Evolutionary conservation across 2,329 filamentous ascomycete species (phyloP).

Genomic region (Aspergillus amoenus): DNA sequence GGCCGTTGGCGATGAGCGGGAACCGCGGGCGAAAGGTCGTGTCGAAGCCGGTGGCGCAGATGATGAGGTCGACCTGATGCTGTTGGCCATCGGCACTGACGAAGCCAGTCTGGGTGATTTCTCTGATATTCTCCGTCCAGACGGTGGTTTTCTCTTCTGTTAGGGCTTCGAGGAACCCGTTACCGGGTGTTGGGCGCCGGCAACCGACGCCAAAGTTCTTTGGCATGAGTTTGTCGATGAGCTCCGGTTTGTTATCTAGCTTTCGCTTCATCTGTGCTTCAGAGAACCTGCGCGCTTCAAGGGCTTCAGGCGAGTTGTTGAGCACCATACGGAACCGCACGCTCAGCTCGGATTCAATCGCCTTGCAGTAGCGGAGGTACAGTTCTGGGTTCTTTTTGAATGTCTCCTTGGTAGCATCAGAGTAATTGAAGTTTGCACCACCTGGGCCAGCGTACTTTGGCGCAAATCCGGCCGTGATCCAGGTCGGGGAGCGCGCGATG

Average conservation of each 20-base stretch:
- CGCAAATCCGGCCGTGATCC: conserved; percentile 1
- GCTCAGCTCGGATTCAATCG: conserved; percentile 28
- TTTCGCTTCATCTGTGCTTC: neutral
- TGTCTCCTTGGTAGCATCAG: conserved; percentile 12
- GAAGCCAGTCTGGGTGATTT: conserved; percentile 26
- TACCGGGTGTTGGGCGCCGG: conserved; percentile 44
- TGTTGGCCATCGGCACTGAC: conserved; percentile 27
- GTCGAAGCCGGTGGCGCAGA: conserved; percentile 30
- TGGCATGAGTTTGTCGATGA: conserved; percentile 37
- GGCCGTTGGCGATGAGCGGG: conserved; percentile 22
- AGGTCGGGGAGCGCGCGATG: conserved; percentile 7
- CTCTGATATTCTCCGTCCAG: conserved; percentile 54
- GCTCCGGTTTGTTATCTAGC: conserved; percentile 26
- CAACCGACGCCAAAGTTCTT: conserved; percentile 39
- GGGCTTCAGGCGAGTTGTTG: conserved; percentile 47
- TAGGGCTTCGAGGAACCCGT: conserved; percentile 59
- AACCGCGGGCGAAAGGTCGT: neutral
- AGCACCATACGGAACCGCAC: conserved; percentile 19
- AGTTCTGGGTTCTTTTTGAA: conserved; percentile 19
- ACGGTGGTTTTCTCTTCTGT: conserved; percentile 59
- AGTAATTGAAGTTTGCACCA: conserved; percentile 20
- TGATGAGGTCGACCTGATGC: conserved; percentile 29
- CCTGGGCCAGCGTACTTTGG: conserved; percentile 19
- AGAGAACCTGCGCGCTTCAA: conserved; percentile 29
- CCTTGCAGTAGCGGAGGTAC: conserved; percentile 26